These are phyloP conservation scores for Penicillium sp. DNA, from an alignment of 2,329 filamentous ascomycete species.

Conservation along the genomic window DNA sequence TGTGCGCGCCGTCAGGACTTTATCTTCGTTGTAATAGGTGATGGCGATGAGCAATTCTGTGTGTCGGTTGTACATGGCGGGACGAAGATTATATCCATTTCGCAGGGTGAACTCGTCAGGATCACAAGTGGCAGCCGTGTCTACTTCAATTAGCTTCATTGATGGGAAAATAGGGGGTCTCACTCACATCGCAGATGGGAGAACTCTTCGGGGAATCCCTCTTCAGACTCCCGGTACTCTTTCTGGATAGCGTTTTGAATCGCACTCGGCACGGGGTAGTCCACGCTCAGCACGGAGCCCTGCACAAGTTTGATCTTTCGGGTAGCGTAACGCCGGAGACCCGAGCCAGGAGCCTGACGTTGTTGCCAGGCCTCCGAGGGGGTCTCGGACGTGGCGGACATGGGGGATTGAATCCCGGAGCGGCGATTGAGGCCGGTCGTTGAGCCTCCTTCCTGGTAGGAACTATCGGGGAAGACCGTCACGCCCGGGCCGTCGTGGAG, in stretches of 20 bases:
- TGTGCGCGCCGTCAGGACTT: conserved; percentile 84
- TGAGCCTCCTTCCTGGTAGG: conserved; percentile 50
- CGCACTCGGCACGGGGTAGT: conserved; percentile 94
- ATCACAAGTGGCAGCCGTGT: conserved; percentile 95
- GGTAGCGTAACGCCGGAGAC: conserved; percentile 84
- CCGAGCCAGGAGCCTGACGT: conserved; percentile 66
- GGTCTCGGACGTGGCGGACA: conserved; percentile 62
- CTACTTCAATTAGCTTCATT: conserved; percentile 34
- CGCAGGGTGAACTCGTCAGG: conserved; percentile 98
- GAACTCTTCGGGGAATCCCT: conserved; percentile 85
- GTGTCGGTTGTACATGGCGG: conserved; percentile 97
- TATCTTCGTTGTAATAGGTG: conserved; percentile 99
- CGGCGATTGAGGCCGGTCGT: conserved; percentile 43
- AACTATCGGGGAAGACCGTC: conserved; percentile 54
- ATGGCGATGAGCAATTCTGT: conserved; percentile 96
- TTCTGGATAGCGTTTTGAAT: conserved; percentile 95
- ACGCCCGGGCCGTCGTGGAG: conserved; percentile 50
- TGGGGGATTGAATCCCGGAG: conserved; percentile 53
- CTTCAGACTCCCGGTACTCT: conserved; percentile 84
- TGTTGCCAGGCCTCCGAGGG: conserved; percentile 71
- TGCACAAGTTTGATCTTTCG: conserved; percentile 98
- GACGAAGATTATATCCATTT: conserved; percentile 96
- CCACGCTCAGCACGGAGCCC: conserved; percentile 91
- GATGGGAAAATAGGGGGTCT: not conserved
- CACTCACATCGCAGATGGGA: conserved; percentile 83